These are phyloP conservation scores for Carnegiea gigantea DNA, from an alignment of 179 eudicot species.

Conservation along the genomic window DNA sequence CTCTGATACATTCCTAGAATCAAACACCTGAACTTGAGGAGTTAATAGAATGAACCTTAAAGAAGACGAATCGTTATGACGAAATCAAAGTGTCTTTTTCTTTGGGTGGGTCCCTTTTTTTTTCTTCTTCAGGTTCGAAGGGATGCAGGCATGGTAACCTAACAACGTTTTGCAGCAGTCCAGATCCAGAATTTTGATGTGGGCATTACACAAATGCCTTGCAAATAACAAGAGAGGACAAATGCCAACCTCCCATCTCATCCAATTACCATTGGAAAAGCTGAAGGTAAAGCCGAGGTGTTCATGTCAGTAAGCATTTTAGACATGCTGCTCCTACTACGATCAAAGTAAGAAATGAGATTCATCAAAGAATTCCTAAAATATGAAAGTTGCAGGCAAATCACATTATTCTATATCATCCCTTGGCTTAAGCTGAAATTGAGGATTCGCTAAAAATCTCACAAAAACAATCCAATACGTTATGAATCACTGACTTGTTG, in stretches of 20 bases:
- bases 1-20: too few species aligned
- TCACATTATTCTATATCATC: neutral
- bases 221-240: neutral
- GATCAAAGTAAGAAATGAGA: neutral
- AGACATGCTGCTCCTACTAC: neutral
- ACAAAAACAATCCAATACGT: neutral
- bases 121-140: too few species aligned
- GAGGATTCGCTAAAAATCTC: neutral
- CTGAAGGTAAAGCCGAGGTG: neutral
- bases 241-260: neutral
- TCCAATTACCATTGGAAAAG: neutral
- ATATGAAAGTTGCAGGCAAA: neutral
- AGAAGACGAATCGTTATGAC: too few species aligned
- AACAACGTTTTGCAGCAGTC: too few species aligned
- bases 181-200: neutral
- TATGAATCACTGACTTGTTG: constrained; percentile 49
- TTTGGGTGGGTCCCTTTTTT: too few species aligned
- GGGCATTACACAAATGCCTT: neutral
- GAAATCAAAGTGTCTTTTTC: too few species aligned
- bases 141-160: too few species aligned
- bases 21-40: too few species aligned
- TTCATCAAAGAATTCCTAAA: neutral
- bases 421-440: neutral
- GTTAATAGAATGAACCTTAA: too few species aligned
- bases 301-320: neutral